Evolutionary conservation across 257 asterid genomes (phyloP), one percentile per base, ranked within the genome.

Genomic region (Fraxinus excelsior): DNA sequence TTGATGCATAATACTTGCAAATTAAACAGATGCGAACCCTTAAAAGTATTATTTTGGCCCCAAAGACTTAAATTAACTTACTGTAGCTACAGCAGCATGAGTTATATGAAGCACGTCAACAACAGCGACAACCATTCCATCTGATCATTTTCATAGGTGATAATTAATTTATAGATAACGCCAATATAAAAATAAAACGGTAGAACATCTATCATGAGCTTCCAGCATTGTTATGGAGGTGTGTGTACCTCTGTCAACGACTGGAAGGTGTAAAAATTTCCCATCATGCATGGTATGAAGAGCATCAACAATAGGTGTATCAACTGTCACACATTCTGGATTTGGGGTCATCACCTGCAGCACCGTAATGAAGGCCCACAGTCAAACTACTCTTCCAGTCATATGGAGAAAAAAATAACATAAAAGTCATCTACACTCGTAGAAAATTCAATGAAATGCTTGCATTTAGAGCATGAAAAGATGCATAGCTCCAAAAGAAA

Each of bases 241-340:
- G 18, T 5, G 1, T 10, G 34, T 84, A 94, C 98, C 98, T 90
- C 83, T 89, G 83, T 94, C 94, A 77, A 93, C 89, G 67, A 96
- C 92, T 23, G 98, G 98, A 78, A 96, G 94, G 88, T 96, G 98
- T 76, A 96, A 84, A 76, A 91, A 93, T 81, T 86, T 89, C 12
- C 99, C 96, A 65, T 96, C 99, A 78, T 93, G 99, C 98, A 96
- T 96, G 66, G 90, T 91, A 81, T 93, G 99, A 84, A 96, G 93
- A 77, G 99, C 99, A 82, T 96, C 98, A 67, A 96, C 97, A 73
- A 96, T 96, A 65, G 98, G 91, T 68, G 98, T 84, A 83, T 93
- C 98, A 25, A 91, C 76, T 31, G 95, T 87, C 40, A 96, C 92
- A 85, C 98, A 93, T 88, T 96, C 97, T 69, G 99, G 99, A 80